A percentile compares a stretch with the other conserved stretches of the same genome.
Evolutionary conservation across 257 asterid species (phyloP).

Genomic region (Solanum sejunctum): DNA sequence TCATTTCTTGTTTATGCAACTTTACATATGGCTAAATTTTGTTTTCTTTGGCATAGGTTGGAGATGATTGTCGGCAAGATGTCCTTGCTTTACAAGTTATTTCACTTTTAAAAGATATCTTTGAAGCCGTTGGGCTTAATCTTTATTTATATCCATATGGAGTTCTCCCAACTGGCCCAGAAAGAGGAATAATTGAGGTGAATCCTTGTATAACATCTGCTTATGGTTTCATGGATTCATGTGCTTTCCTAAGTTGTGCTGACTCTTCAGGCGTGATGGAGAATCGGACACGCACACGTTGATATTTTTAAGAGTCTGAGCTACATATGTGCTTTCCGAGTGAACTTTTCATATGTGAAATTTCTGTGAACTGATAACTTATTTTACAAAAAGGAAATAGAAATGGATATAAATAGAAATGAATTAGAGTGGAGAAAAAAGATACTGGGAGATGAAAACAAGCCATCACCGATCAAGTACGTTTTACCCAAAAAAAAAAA

Average conservation of each 20-base stretch:
- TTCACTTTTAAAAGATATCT: conserved; percentile 89
- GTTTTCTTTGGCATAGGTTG: conserved; percentile 52
- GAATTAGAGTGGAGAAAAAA: not conserved
- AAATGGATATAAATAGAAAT: not conserved
- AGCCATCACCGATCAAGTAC: not conserved
- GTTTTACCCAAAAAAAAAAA: not conserved
- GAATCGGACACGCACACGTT: too few species aligned
- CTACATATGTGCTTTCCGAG: not conserved
- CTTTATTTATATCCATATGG: conserved; percentile 93
- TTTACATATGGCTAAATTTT: conserved; percentile 12
- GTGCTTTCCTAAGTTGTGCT: not conserved
- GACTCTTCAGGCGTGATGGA: too few species aligned
- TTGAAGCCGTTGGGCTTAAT: conserved; percentile 76
- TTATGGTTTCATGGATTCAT: not conserved
- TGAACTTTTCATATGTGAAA: not conserved
- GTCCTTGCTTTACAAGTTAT: conserved; percentile 98
- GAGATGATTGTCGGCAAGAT: conserved; percentile 99
- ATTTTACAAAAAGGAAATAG: not conserved
- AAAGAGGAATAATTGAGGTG: conserved; percentile 98
- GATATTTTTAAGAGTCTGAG: too few species aligned
- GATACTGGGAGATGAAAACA: not conserved
- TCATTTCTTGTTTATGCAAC: not conserved
- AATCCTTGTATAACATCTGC: not conserved
- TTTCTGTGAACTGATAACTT: not conserved
- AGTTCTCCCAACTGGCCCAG: conserved; percentile 97